phyloP scores from a whole-genome alignment of 2,329 filamentous ascomycete species.

The Penicillium oxalicum region DNA sequence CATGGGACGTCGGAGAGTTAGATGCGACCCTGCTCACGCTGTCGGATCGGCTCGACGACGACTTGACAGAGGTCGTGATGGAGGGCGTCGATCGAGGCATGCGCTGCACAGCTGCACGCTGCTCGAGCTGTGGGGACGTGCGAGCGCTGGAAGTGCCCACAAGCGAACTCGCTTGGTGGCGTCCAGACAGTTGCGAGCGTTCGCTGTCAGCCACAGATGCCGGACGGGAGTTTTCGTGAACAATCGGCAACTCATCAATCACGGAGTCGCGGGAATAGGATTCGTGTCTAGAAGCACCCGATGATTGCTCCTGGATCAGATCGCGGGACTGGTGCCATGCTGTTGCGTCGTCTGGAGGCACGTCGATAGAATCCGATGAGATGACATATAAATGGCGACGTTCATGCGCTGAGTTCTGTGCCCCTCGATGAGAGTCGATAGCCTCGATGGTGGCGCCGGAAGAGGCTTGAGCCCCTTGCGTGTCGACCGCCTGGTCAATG shows the following conservation, averaged over 20 bases:
- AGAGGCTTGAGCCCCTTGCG: constrained; percentile 24
- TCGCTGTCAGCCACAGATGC: constrained; percentile 28
- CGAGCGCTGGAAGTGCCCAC: constrained; percentile 19
- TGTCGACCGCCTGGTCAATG: constrained; percentile 17
- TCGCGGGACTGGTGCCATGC: background rate
- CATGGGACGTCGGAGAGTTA: constrained; percentile 36
- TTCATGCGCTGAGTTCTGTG: constrained; percentile 8
- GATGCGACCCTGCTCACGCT: constrained; percentile 37
- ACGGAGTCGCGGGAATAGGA: background rate
- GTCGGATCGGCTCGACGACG: constrained; percentile 33
- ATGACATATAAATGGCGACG: constrained; percentile 14
- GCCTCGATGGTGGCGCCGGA: constrained; percentile 15
- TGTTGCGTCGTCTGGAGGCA: background rate
- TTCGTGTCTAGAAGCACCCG: background rate
- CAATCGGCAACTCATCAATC: background rate
- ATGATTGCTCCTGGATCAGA: background rate
- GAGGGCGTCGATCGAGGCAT: constrained; percentile 30
- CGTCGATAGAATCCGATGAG: constrained; percentile 6
- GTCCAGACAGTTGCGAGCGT: constrained; percentile 24
- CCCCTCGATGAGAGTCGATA: constrained; percentile 15
- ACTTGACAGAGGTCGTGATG: constrained; percentile 19
- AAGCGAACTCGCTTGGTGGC: constrained; percentile 23
- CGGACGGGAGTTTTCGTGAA: constrained; percentile 15
- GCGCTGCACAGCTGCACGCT: constrained; percentile 40
- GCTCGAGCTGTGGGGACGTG: constrained; percentile 20